Evolutionary conservation across 306 rosid species (phyloP), one percentile per base, ranked within the genome.

Genomic region (Gastrolobium villosum): DNA sequence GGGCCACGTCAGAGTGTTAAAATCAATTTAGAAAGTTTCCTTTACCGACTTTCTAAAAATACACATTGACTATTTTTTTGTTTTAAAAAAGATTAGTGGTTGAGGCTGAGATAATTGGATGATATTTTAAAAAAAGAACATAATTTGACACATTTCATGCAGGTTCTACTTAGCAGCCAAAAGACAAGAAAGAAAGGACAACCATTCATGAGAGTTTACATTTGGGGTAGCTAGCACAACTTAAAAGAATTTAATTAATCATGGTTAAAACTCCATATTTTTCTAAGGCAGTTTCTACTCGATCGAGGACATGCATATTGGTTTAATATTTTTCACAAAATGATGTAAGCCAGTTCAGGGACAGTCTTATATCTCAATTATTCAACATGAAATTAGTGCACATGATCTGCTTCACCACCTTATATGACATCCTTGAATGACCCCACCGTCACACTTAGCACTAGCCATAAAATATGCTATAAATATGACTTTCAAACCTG

Each of bases 341-440:
- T 88, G 81, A 83, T 71, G 85, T 67, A 72, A 57, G 90, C 88
- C 96, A 84, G 90, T 84, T 84, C 83, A 81, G 78, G 45, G 10
- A 55, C 79, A 76, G 53, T 83, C 85, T 66, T 56, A 64, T 82
- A 64, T 82, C 60, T 76, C 83, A 69, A 85, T 86, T 84, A 88
- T 89, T 49, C 43, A 61, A 65, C 73, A 74, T 15, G 84, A 81
- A 60, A 59, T 72, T 15, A 80, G 78, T 79, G 88, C 95, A 87
- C 95, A 89, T 93, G 93, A 82, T 70, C 4, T 71, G 71, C 83
- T 82, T 75, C 90, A 65, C 85, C 89, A 84, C 88, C 88, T 57
- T 67, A 68, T 6, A 76, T 80, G 88, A 80, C 89, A 86, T 78
- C 72, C 60, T 30, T 35, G 14, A 20, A n/a, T 67, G 82, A 63